Evolutionary conservation across 805 yeast species (phyloP), one percentile per base, ranked within the genome.

Genomic region (Lipomyces oligophaga): DNA sequence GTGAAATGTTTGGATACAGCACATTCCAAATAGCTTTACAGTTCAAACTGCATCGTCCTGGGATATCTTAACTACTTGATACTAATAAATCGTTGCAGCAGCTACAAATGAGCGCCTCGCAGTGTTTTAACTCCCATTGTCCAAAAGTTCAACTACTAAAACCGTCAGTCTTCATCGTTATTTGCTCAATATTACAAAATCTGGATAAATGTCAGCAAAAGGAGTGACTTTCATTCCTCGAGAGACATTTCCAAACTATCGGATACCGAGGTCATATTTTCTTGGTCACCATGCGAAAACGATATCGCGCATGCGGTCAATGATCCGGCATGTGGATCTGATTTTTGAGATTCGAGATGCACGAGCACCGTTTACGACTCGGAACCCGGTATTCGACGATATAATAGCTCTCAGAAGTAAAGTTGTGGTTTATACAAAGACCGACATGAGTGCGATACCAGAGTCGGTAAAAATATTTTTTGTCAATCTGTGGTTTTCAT

Each of bases 241-340:
- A 41, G 60, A 68, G 28, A 62, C 65, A n/a, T 89, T 89, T 58
- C 96, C 96, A 1, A 72, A 74, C 11, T 83, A 83, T 62, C 77
- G 78, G 41, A 76, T 88, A 11, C 72, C 52, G 20, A 36, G 43
- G 13, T 37, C 80, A 0, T 66, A 85, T 63, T 87, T 87, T 67
- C 86, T 86, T 58, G 96, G 97, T 10, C 97, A 89, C 62, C 97
- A 90, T 59, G 78, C 79, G 51, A 80, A 79, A 51, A 95, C 96
- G 0, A 68, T 90, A 24, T 75, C 78, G 38, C 74, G 69, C 50
- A 78, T 89, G 68, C 74, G 79, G 11, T 77, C 75, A 30, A 63
- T 86, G 25, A 78, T 90, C 1, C 88, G 93, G 3, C 89, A 85
- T 57, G 72, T 88, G 15, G 95, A 90, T 61, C 64, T 87, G 37